These are phyloP conservation scores for Spathaspora passalidarum DNA, from an alignment of 805 yeast genomes.

Conservation along the genomic window DNA sequence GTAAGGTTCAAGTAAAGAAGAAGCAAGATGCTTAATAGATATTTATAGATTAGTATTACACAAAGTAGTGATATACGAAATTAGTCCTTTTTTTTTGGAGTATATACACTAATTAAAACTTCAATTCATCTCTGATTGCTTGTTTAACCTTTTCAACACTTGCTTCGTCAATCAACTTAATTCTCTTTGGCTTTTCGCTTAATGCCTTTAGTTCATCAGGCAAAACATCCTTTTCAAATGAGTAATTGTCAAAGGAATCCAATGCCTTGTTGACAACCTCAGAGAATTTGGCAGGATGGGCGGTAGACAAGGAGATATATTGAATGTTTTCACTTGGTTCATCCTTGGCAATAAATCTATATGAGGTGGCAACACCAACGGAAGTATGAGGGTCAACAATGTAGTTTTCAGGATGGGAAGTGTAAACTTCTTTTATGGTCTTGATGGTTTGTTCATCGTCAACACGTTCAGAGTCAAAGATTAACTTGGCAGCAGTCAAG, in stretches of 20 bases:
- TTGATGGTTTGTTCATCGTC: constrained; percentile 72
- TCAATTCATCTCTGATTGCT: constrained; percentile 63
- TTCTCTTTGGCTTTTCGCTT: constrained; percentile 68
- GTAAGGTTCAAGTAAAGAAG: constrained; percentile 58
- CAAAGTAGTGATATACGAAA: neutral
- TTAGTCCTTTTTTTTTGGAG: neutral
- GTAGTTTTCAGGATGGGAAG: constrained; percentile 59
- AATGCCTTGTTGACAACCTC: constrained; percentile 91
- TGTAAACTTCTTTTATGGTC: constrained; percentile 72
- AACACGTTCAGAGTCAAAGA: constrained; percentile 78
- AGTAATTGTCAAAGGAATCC: constrained; percentile 61
- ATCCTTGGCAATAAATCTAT: constrained; percentile 51
- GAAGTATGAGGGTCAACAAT: constrained; percentile 96
- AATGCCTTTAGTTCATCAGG: constrained; percentile 83
- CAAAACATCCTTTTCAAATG: constrained; percentile 83
- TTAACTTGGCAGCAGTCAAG: constrained; percentile 60
- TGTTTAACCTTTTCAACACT: constrained; percentile 72
- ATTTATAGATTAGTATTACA: neutral
- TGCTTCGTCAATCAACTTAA: constrained; percentile 66
- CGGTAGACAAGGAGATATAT: constrained; percentile 84
- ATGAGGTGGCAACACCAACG: constrained; percentile 83
- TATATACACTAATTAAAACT: constrained; percentile 4
- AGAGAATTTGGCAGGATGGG: constrained; percentile 98
- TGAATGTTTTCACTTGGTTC: constrained; percentile 31
- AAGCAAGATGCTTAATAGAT: neutral